Base-by-base conservation (phyloP, 768 basidiomycete species). In the Astraeus odoratus region DNA sequence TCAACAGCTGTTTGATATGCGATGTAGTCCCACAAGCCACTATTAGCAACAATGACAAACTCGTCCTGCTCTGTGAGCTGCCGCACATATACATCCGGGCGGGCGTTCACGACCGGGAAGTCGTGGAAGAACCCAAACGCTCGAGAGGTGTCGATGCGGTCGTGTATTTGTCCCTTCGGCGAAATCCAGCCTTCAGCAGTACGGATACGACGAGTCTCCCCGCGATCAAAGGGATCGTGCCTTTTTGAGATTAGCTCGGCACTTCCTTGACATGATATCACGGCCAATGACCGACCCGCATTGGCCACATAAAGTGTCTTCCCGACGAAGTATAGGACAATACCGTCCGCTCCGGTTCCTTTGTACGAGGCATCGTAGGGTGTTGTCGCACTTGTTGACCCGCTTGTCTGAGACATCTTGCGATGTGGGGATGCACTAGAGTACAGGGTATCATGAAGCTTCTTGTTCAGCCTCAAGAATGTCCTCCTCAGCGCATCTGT, bases 1-100 rank as follows among this genome's bases (percentile, higher is more conserved):
- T 98, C 95, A 44, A 98, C 92, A 1, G 96, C 95, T 0, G 89
- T 95, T 63, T 97, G 92, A 59, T 88, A 90, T 4, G 88, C 84
- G 51, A 98, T 86, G 52, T 80, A 88, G 53, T 94, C 86, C 96
- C 96, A 99, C 20, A 98, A 62, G 0, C 90, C 91, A 5, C 81
- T 77, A 60, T 98, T 97, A 23, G 84, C 96, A 49, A 99, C 77
- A 67, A 99, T 95, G 56, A 98, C 78, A 57, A 98, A 96, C 64
- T 99, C 95, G 64, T 99, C 96, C 44, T 81, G 75, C 50, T 89
- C 83, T 2, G 80, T 75, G 15, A 99, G 67, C 38, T 81, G 74
- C 51, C 83, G 80, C 4, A 69, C 71, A 52, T 69, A 70, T 49
- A 95, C 77, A 60, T 90, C 78, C 0, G 96, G 95, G 5, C 85